A percentile compares a stretch with the other conserved stretches of the same genome.
These are phyloP conservation scores for Talaromyces sp. DNA, from an alignment of 2,329 filamentous ascomycete species.

Conservation along the genomic window DNA sequence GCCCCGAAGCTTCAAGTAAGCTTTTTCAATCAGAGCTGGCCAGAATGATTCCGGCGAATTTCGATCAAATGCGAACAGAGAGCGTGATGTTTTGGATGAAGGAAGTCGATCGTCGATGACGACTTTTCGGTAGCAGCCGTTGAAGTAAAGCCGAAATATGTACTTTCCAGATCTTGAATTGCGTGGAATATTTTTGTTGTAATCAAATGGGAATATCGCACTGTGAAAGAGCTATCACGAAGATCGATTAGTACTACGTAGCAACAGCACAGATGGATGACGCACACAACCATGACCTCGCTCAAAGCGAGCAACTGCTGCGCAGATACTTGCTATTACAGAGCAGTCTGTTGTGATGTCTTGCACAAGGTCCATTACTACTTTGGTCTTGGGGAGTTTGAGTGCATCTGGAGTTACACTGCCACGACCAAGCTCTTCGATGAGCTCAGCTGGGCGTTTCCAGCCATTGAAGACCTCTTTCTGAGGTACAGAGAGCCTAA, in stretches of 20 bases:
- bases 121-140: constrained; percentile 84
- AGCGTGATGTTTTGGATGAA: constrained; percentile 66
- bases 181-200: constrained; percentile 53
- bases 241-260: background rate
- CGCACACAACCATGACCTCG: constrained; percentile 66
- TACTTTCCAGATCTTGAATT: constrained; percentile 83
- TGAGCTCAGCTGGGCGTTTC: constrained; percentile 70
- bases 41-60: constrained; percentile 78
- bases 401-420: constrained; percentile 35
- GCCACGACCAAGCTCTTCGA: constrained; percentile 41
- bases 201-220: constrained; percentile 73
- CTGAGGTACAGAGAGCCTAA: constrained; percentile 67
- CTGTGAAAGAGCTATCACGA: constrained; percentile 61
- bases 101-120: constrained; percentile 87
- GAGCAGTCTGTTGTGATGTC: constrained; percentile 96
- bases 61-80: constrained; percentile 83
- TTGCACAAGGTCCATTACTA: constrained; percentile 79
- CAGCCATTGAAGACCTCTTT: constrained; percentile 74
- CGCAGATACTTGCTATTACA: constrained; percentile 91
- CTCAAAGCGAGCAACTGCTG: constrained; percentile 66
- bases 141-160: constrained; percentile 88
- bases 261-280: constrained; percentile 9
- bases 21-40: constrained; percentile 92
- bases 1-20: constrained; percentile 89
- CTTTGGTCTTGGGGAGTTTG: constrained; percentile 51